Base-by-base conservation (phyloP, 106 monocot species). In the Narthecium ossifragum region DNA sequence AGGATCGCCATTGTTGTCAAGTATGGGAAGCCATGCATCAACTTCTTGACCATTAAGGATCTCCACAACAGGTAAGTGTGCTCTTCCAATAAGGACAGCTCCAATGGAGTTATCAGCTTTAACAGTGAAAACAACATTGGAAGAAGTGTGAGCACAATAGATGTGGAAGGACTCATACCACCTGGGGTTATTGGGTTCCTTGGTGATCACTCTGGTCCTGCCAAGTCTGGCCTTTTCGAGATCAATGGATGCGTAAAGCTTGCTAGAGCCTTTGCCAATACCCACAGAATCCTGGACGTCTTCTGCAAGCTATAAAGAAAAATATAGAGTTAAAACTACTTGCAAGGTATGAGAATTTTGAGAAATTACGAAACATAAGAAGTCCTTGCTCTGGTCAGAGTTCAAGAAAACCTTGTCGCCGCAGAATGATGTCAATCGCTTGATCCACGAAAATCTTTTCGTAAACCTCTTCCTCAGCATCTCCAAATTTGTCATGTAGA, bases 211-310 rank as follows among this genome's bases (percentile, higher is more conserved):
- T 32, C 73, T 36, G 9, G 73, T 73, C 26, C 73, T 51, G 8
- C 65, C 73, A 22, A 73, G 46, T 8, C 73, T 43, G 9, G 73
- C 73, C 51, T 59, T 51, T 43, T 65, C 51, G 9, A 73, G 43
- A 37, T 73, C 73, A 15, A 73, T 51, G 5, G 73, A 65, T 11
- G 73, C 73, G 14, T 73, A 73, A 9, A 73, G 57, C 25, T 46
- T 57, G 31, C 46, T 48, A 34, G 72, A 32, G 4, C 61, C 82
- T 30, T 73, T 62, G 49, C 76, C 76, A 26, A 66, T 18, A 17
- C 70, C 66, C 26, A 80, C 70, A 23, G 53, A 53, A 0, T 69
- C 81, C 53, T 72, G 76, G 22, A 76, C 53, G 32, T 64, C 72
- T 55, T 73, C 67, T 48, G 72, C 67, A 27, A 76, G 17, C 76